A percentile compares a stretch with the other conserved stretches of the same genome.
Conservation (phyloP, 1,284 basidiomycete species). For the Pisolithus thermaeus region DNA sequence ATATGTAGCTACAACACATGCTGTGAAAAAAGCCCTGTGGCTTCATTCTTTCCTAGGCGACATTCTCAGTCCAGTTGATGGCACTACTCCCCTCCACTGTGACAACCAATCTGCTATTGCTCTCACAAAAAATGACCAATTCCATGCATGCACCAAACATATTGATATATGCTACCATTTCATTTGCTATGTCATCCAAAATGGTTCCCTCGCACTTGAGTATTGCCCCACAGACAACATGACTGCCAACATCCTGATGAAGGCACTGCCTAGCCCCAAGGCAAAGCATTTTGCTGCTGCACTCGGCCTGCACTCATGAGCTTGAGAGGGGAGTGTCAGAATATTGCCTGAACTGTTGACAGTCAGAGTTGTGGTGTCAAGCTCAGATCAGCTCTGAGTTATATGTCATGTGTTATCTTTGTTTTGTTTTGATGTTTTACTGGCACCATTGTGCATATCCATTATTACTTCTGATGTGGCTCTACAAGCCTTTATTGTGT, state of each 20-base stretch:
- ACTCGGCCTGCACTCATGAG: neutral
- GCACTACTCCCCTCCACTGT: constrained; percentile 12
- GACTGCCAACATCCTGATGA: constrained; percentile 24
- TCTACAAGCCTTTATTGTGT: too few relatives aligned
- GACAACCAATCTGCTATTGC: constrained; percentile 30
- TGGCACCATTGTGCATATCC: too few relatives aligned
- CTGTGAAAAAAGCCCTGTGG: constrained; percentile 3
- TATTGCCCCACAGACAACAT: constrained; percentile 16
- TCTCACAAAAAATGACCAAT: constrained; percentile 23
- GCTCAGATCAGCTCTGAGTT: too few relatives aligned
- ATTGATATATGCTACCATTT: constrained; percentile 31
- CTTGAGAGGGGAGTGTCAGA: constrained; percentile 8
- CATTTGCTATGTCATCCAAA: constrained; percentile 23
- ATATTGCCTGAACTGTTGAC: neutral
- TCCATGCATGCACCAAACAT: constrained; percentile 27
- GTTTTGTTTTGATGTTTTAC: too few relatives aligned
- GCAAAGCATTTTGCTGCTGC: constrained; percentile 1
- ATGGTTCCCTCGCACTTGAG: constrained; percentile 7
- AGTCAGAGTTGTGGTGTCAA: too few relatives aligned
- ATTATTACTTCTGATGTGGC: too few relatives aligned
- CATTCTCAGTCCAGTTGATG: neutral
- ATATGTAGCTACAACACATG: constrained; percentile 20
- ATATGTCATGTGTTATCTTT: too few relatives aligned
- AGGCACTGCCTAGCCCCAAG: constrained; percentile 9
- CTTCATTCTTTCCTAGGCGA: neutral